Conservation (phyloP, 2,329 filamentous ascomycete species). For the Aspergillus cejpii region DNA sequence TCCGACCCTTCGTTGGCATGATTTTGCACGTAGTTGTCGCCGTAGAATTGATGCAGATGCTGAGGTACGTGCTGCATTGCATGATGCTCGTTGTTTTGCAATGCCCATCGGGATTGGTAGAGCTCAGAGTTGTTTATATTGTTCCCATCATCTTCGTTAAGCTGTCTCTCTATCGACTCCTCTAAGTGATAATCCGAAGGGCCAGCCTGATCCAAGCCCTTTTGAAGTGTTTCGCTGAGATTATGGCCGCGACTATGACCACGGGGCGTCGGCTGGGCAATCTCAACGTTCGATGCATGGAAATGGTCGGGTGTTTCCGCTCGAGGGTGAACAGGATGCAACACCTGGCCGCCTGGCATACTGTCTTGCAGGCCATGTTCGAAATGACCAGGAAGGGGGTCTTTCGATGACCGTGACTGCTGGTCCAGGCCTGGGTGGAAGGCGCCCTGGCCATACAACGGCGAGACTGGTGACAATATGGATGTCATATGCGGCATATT, state of each 20-base stretch:
- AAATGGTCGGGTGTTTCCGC: slow-evolving; percentile 36
- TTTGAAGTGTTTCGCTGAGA: slow-evolving; percentile 69
- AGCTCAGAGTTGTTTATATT: slow-evolving; percentile 25
- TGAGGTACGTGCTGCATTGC: slow-evolving; percentile 21
- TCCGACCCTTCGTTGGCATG: slow-evolving; percentile 53
- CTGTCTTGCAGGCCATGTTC: slow-evolving; percentile 26
- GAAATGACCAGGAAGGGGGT: slow-evolving; percentile 22
- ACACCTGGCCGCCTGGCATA: slow-evolving; percentile 18
- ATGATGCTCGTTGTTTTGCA: slow-evolving; percentile 28
- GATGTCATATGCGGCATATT: slow-evolving; percentile 38
- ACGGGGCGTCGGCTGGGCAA: slow-evolving; percentile 55
- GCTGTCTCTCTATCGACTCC: slow-evolving; percentile 68
- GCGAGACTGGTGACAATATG: slow-evolving; percentile 59
- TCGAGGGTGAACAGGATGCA: slow-evolving; percentile 27
- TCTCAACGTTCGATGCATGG: slow-evolving; percentile 43
- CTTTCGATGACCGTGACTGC: slow-evolving; percentile 15
- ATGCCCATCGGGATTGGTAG: slow-evolving; percentile 34
- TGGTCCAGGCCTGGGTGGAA: slow-evolving; percentile 30
- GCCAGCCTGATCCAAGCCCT: slow-evolving; percentile 59
- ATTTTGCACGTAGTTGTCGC: slow-evolving; percentile 27
- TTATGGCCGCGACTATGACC: slow-evolving; percentile 57
- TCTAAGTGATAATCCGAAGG: slow-evolving; percentile 81
- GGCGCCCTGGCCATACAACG: slow-evolving; percentile 50
- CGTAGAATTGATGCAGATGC: slow-evolving; percentile 32
- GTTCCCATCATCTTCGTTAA: slow-evolving; percentile 64